Conservation (phyloP, 768 basidiomycete genomes). For the Cystofilobasidium capitatum region DNA sequence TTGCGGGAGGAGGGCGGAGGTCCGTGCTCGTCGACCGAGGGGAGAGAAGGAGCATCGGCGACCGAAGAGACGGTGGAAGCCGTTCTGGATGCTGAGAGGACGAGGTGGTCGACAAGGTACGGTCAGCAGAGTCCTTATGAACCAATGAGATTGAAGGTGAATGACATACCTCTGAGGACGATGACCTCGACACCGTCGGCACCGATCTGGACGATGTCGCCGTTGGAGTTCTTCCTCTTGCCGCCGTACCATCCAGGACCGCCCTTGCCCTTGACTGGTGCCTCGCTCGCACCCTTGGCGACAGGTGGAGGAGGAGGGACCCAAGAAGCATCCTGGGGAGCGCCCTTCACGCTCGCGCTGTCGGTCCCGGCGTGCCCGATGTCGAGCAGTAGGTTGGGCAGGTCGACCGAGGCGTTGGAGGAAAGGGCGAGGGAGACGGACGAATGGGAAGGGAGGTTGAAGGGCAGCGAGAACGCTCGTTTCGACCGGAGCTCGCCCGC, state of each 20-base stretch:
- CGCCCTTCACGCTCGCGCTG: background rate
- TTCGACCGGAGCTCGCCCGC: background rate
- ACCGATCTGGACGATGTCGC: constrained; percentile 16
- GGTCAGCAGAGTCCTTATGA: too few relatives aligned
- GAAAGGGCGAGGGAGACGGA: background rate
- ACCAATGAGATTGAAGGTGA: background rate
- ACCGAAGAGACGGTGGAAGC: too few relatives aligned
- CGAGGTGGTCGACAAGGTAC: too few relatives aligned
- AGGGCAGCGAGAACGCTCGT: background rate
- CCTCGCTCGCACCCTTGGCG: background rate
- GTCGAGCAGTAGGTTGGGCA: background rate
- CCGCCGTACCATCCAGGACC: constrained; percentile 20
- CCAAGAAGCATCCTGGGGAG: background rate
- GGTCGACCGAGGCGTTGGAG: background rate
- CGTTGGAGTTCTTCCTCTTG: constrained; percentile 24
- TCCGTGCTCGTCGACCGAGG: background rate
- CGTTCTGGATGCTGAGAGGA: too few relatives aligned
- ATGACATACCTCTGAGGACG: constrained; percentile 10
- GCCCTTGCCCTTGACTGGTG: constrained; percentile 11
- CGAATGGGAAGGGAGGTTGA: constrained; percentile 8
- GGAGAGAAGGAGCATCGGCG: background rate
- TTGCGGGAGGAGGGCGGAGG: background rate
- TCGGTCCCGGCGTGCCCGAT: background rate
- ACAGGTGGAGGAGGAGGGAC: background rate
- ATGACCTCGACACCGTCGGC: constrained; percentile 8